A percentile compares a stretch with the other conserved stretches of the same genome.
Conservation (phyloP, 768 basidiomycete genomes). For the Boletus fagicola region DNA sequence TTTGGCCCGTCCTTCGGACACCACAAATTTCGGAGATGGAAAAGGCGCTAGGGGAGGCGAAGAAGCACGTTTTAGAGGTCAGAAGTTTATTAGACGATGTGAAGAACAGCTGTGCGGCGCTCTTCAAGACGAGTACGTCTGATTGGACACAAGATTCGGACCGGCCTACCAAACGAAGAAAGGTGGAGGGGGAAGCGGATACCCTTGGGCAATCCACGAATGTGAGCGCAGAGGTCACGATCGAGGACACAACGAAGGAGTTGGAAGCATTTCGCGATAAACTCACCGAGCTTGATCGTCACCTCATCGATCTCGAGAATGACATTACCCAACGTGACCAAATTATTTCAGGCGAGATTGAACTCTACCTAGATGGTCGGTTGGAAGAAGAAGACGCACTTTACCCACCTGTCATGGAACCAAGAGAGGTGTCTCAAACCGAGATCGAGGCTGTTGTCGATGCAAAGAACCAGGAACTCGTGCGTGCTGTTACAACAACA, state of each 20-base stretch:
- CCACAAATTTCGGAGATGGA: conserved; percentile 28
- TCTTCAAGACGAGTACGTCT: conserved; percentile 19
- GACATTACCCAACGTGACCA: conserved; percentile 36
- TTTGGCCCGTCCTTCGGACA: conserved; percentile 39
- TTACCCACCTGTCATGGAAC: conserved; percentile 20
- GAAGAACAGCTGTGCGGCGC: conserved; percentile 20
- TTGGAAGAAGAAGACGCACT: conserved; percentile 28
- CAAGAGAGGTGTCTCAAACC: conserved; percentile 14
- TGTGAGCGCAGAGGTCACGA: background rate
- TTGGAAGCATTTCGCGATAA: conserved; percentile 30
- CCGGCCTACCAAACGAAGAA: conserved; percentile 30
- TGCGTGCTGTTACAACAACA: conserved; percentile 13
- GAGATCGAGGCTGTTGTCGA: conserved; percentile 30
- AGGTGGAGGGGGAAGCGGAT: conserved; percentile 12
- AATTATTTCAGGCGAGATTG: conserved; percentile 30
- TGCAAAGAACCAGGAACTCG: conserved; percentile 20
- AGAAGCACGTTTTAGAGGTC: conserved; percentile 34
- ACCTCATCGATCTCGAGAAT: conserved; percentile 36
- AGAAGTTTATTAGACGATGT: conserved; percentile 24
- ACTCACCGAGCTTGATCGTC: conserved; percentile 28
- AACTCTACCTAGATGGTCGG: conserved; percentile 30
- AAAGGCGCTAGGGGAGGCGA: conserved; percentile 22
- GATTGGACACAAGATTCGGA: conserved; percentile 18
- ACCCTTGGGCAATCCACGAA: background rate
- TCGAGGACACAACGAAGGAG: conserved; percentile 13